These are phyloP conservation scores for Porphyrellus cyaneotinctus DNA, from an alignment of 768 basidiomycete genomes.

Conservation along the genomic window DNA sequence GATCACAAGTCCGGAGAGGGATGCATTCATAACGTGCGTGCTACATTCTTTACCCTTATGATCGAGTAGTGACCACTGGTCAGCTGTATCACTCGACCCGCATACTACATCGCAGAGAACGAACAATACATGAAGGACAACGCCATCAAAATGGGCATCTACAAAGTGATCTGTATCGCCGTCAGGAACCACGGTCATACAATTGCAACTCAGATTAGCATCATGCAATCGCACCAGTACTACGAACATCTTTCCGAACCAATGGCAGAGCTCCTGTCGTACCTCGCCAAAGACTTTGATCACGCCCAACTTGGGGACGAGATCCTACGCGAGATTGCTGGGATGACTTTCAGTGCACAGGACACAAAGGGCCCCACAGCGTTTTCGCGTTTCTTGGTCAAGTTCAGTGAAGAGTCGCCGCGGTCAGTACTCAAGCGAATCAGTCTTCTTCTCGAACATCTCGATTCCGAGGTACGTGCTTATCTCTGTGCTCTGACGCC, in stretches of 20 bases:
- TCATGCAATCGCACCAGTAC: slow-evolving; percentile 89
- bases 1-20: slow-evolving; percentile 82
- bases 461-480: slow-evolving; percentile 83
- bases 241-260: slow-evolving; percentile 92
- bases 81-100: slow-evolving; percentile 85
- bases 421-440: slow-evolving; percentile 86
- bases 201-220: slow-evolving; percentile 75
- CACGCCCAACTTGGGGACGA: slow-evolving; percentile 88
- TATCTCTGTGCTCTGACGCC: not conserved
- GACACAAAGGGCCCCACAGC: slow-evolving; percentile 86
- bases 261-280: slow-evolving; percentile 84
- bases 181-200: slow-evolving; percentile 43
- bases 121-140: slow-evolving; percentile 84
- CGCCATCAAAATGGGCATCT: slow-evolving; percentile 68
- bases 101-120: slow-evolving; percentile 80
- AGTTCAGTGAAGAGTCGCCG: slow-evolving; percentile 75
- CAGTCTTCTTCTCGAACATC: slow-evolving; percentile 71
- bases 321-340: slow-evolving; percentile 81
- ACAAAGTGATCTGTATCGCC: slow-evolving; percentile 85
- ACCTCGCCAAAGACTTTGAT: slow-evolving; percentile 83
- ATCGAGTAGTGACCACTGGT: slow-evolving; percentile 1
- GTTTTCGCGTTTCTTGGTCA: slow-evolving; percentile 80
- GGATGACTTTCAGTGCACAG: slow-evolving; percentile 69
- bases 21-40: slow-evolving; percentile 70
- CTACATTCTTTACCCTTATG: not conserved